Percentiles rank a stretch among this genome's conserved stretches.
These are phyloP conservation scores for Trypanosoma brucei DNA, from an alignment of 208 protist genomes.

Conservation along the genomic window DNA sequence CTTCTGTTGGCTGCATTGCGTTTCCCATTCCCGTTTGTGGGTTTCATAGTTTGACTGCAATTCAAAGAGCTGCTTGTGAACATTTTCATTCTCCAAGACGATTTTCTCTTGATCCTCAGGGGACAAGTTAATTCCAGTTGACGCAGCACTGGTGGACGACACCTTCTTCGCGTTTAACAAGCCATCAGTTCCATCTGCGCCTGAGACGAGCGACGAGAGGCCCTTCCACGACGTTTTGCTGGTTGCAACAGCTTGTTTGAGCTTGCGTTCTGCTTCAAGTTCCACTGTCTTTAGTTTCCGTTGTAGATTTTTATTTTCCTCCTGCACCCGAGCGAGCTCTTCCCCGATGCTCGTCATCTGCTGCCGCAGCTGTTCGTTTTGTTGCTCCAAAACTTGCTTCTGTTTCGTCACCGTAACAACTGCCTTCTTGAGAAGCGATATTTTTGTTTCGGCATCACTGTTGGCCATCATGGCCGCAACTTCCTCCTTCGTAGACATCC, in stretches of 20 bases:
- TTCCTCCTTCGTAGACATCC: constrained; percentile 49
- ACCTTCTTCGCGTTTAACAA: constrained; percentile 4
- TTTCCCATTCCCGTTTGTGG: constrained; percentile 15
- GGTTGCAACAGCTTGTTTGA: constrained; percentile 52
- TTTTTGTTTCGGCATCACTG: constrained; percentile 72
- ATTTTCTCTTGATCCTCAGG: constrained; percentile 64
- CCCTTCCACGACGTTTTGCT: constrained; percentile 50
- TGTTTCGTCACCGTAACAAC: constrained; percentile 78
- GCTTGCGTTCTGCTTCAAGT: constrained; percentile 39
- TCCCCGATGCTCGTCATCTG: constrained; percentile 36
- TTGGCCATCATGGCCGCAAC: constrained; percentile 70
- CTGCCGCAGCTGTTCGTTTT: constrained; percentile 44
- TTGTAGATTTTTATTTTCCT: constrained; percentile 39
- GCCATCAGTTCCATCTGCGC: constrained; percentile 26
- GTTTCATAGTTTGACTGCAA: constrained; percentile 47
- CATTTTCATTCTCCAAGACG: constrained; percentile 57
- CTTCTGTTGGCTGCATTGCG: constrained; percentile 6
- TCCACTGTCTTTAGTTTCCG: constrained; percentile 42
- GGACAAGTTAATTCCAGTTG: constrained; percentile 26
- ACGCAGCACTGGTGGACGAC: neutral
- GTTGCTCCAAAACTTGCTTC: constrained; percentile 65
- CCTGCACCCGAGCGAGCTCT: constrained; percentile 40
- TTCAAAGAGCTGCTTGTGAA: constrained; percentile 66
- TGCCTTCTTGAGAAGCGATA: constrained; percentile 76
- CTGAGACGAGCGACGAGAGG: constrained; percentile 60